Conservation (phyloP, 305 asterid species). For the Rubia peregrina region DNA sequence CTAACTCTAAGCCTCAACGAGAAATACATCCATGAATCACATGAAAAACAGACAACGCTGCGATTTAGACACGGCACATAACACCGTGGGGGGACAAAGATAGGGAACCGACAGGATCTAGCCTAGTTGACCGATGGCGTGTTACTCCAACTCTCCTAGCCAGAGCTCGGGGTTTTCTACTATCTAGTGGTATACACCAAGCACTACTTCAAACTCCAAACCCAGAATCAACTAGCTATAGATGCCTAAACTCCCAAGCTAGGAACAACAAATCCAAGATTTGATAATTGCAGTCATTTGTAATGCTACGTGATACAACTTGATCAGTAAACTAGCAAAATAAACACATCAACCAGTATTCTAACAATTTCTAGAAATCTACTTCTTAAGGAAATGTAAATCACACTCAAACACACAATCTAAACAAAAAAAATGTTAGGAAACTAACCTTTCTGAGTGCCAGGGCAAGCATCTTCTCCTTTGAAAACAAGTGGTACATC, state of each 20-base stretch:
- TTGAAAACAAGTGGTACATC: conserved; percentile 72
- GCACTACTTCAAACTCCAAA: not conserved
- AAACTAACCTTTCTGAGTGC: conserved; percentile 68
- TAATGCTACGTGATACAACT: no score
- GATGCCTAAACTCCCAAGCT: not conserved
- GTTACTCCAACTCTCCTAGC: no score
- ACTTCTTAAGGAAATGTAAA: not conserved
- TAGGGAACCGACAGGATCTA: not conserved
- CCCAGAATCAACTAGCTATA: not conserved
- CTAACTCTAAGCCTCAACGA: not conserved
- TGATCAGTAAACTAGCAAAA: not conserved
- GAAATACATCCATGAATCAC: not conserved
- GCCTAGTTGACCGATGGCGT: not conserved
- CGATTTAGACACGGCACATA: not conserved
- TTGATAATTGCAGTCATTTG: not conserved
- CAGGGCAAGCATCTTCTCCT: conserved; percentile 80
- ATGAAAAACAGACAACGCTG: not conserved
- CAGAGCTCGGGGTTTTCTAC: not conserved
- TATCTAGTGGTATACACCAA: not conserved
- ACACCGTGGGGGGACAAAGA: not conserved
- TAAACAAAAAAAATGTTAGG: conserved; percentile 2
- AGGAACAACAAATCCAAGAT: not conserved
- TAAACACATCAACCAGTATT: not conserved
- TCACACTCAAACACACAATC: not conserved
- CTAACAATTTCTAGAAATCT: not conserved